Base-by-base conservation (phyloP, 75 land plant species). In the Isoetes taiwanensis region DNA sequence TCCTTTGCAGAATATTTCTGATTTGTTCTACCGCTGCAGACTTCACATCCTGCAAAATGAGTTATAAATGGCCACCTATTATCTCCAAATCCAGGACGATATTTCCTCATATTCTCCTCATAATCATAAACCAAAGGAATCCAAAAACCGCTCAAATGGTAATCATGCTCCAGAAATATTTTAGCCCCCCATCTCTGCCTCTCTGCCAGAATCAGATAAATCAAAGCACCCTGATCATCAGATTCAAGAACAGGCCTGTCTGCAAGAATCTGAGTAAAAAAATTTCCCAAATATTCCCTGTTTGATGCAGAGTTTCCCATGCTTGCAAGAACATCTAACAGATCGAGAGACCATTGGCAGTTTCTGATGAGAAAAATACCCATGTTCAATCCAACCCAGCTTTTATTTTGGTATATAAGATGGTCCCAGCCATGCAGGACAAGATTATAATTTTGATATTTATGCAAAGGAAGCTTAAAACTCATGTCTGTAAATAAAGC, bases 401-500 rank as follows among this genome's bases (percentile, higher is more conserved):
- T 37, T 9, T 14, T 9, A 14, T 37, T 37, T 9, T n/a, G 21
- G 50, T 46, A 46, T 4, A 19, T 23, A 23, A 8, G 50, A n/a
- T 46, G 50, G 25, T 46, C 50, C 50, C 50, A 46, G 50, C 50
- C 50, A 23, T 46, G 16, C 50, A 46, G 16, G 21, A 46, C 50
- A 9, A 37, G 38, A 14, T 37, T 37, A 14, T 37, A 37, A 14
- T 14, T 23, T 23, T 46, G 21, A 23, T 46, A 37, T 14, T 37
- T 37, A 9, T 14, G 38, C 11, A 37, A 9, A 9, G 38, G 38
- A 37, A 37, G 9, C 38, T 14, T 9, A 14, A 37, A 37, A 37
- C 11, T 37, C 38, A 37, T 37, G 38, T 37, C 38, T 14, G 38
- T 37, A 14, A 37, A 37, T 9, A 37, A 14, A 9, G 38, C 38